Percentiles rank a stretch among this genome's conserved stretches.
Evolutionary conservation across 805 yeast species (phyloP).

Genomic region (Brettanomyces nanus): DNA sequence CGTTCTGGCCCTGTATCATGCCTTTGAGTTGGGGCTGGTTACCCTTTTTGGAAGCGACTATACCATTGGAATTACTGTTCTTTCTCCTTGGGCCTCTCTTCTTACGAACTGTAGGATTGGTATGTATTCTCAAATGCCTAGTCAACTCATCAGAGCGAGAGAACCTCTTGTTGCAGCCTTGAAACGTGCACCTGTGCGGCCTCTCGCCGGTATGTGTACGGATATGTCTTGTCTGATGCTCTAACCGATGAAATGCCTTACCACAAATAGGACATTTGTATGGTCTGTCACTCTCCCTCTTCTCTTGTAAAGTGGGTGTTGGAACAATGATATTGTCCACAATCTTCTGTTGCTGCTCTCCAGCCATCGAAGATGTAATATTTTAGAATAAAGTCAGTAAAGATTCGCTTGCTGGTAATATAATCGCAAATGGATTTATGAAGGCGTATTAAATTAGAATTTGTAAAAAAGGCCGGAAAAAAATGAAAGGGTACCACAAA

Average conservation of each 20-base stretch:
- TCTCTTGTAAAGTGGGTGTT: slow-evolving; percentile 23
- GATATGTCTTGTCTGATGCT: slow-evolving; percentile 73
- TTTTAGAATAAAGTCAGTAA: too few relatives aligned
- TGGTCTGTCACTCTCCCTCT: slow-evolving; percentile 37
- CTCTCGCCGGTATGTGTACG: slow-evolving; percentile 78
- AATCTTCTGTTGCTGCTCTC: background rate
- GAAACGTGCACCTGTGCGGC: slow-evolving; percentile 69
- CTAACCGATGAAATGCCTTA: slow-evolving; percentile 67
- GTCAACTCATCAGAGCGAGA: slow-evolving; percentile 69
- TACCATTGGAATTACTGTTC: slow-evolving; percentile 6
- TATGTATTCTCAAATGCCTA: slow-evolving; percentile 65
- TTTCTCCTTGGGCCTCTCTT: slow-evolving; percentile 30
- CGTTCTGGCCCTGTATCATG: slow-evolving; percentile 4
- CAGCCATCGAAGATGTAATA: too few relatives aligned
- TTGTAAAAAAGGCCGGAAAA: too few relatives aligned
- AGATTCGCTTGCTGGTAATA: too few relatives aligned
- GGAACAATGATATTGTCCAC: slow-evolving; percentile 2
- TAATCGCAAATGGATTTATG: too few relatives aligned
- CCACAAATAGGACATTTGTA: slow-evolving; percentile 69
- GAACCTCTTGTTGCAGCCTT: slow-evolving; percentile 61
- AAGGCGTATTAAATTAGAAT: too few relatives aligned
- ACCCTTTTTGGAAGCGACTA: too few relatives aligned
- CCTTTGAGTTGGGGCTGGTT: slow-evolving; percentile 8
- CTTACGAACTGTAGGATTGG: slow-evolving; percentile 59
- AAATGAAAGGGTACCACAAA: too few relatives aligned